phyloP scores from a whole-genome alignment of 2,329 filamentous ascomycete species.

The Pseudogymnoascus pannorum region DNA sequence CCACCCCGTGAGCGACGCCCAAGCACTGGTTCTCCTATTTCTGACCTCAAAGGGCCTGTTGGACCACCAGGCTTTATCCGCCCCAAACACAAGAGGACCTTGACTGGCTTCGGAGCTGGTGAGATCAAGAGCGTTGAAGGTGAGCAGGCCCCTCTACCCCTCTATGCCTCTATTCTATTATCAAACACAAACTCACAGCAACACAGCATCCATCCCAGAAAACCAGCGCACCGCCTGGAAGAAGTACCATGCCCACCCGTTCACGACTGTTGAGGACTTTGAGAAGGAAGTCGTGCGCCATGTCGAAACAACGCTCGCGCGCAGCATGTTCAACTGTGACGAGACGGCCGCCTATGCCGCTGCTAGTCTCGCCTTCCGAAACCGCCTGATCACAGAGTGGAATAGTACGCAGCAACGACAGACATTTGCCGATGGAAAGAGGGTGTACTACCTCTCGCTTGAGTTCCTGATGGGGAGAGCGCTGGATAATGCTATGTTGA shows the following conservation, averaged over 20 bases:
- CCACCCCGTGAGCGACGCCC: slow-evolving; percentile 68
- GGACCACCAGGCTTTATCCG: slow-evolving; percentile 77
- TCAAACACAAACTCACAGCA: not conserved
- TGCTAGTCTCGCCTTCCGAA: slow-evolving; percentile 83
- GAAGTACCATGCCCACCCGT: slow-evolving; percentile 55
- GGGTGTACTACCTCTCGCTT: slow-evolving; percentile 93
- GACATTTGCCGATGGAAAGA: slow-evolving; percentile 83
- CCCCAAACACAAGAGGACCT: slow-evolving; percentile 96
- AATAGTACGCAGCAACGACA: slow-evolving; percentile 97
- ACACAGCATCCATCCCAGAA: slow-evolving; percentile 72
- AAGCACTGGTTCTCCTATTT: slow-evolving; percentile 73
- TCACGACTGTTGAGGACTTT: slow-evolving; percentile 76
- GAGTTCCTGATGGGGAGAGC: slow-evolving; percentile 97
- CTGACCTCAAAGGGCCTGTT: slow-evolving; percentile 78
- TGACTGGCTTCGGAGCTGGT: slow-evolving; percentile 80
- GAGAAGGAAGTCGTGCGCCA: slow-evolving; percentile 82
- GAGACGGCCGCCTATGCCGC: slow-evolving; percentile 87
- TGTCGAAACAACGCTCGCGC: slow-evolving; percentile 91
- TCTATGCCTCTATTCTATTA: not conserved
- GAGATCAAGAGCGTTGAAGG: slow-evolving; percentile 95
- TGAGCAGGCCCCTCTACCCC: slow-evolving; percentile 31
- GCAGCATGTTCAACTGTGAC: slow-evolving; percentile 97
- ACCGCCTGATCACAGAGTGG: slow-evolving; percentile 90
- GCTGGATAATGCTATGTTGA: slow-evolving; percentile 97
- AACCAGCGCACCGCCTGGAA: slow-evolving; percentile 76